Evolutionary conservation across 2,329 filamentous ascomycete species (phyloP).

Genomic region (Sporothrix sp.): DNA sequence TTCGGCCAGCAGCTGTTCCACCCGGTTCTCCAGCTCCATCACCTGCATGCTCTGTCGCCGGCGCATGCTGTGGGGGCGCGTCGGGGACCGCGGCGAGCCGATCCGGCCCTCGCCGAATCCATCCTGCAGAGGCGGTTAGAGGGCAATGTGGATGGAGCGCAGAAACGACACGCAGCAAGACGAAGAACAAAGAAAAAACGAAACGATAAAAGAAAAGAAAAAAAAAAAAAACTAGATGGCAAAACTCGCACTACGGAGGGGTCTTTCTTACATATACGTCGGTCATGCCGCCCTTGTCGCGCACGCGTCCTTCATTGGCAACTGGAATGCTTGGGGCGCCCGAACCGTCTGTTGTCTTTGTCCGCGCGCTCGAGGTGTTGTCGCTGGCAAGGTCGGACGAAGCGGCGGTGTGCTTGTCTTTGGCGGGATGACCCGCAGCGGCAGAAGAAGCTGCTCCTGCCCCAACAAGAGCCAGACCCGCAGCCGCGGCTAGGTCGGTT

Average conservation of each 20-base stretch:
- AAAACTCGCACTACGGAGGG: neutral
- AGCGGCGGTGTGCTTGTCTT: slow-evolving; percentile 15
- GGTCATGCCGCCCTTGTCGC: slow-evolving; percentile 68
- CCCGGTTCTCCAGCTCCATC: slow-evolving; percentile 75
- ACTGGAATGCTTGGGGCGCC: slow-evolving; percentile 48
- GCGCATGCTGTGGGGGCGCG: slow-evolving; percentile 88
- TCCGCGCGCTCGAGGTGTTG: too few species aligned
- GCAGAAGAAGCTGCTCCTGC: neutral
- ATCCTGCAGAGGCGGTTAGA: slow-evolving; percentile 49
- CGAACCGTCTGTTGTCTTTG: too few species aligned
- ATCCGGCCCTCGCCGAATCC: slow-evolving; percentile 83
- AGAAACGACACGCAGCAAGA: neutral
- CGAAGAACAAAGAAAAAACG: neutral
- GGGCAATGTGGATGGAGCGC: neutral
- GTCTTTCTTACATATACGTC: slow-evolving; percentile 77
- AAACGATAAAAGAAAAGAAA: neutral
- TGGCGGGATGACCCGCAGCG: neutral
- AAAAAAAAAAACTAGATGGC: slow-evolving; percentile 5
- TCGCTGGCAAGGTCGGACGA: too few species aligned
- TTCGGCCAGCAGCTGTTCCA: slow-evolving; percentile 78
- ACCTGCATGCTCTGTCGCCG: slow-evolving; percentile 96
- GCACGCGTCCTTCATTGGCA: slow-evolving; percentile 79
- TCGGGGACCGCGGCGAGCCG: slow-evolving; percentile 83
- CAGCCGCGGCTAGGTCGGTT: slow-evolving; percentile 9
- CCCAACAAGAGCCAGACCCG: neutral